Evolutionary conservation across 306 rosid species (phyloP), one percentile per base, ranked within the genome.

Genomic region (Comarum palustre): DNA sequence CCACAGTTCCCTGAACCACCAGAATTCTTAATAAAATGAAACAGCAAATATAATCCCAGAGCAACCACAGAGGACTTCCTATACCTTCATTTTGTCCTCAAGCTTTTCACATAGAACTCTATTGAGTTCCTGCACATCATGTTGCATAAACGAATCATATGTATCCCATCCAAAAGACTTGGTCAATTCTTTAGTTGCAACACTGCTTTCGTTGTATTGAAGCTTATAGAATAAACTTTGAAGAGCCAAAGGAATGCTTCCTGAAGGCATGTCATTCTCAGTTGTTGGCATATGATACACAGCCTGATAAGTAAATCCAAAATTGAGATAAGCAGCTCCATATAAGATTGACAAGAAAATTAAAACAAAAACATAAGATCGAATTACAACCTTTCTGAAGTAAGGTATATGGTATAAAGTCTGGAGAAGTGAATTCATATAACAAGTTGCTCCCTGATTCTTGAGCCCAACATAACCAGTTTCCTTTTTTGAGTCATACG

Each of bases 371-470:
- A 69, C 9, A 76, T 31, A 25, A 32, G 69, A 61, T 32, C 55
- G 70, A 14, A 59, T 55, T 59, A 71, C 14, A 59, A 90, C 98
- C 98, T 93, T 89, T 84, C 98, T 86, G 75, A 93, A 93, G 82
- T 87, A 90, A 52, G 98, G 89, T 78, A 93, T 87, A 85, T 93
- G 98, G 78, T 87, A 93, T 80, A 93, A 79, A 22, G 97, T 93
- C 80, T 93, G 98, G 72, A 93, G 98, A 38, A 90, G 89, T 77
- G 98, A 93, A 84, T 93, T 93, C 98, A 93, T 90, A 79, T 93
- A 93, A 89, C 98, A 93, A 45, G 98, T 93, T 72, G 98, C 97
- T 73, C 98, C 98, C 85, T 89, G 98, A 78, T 93, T 93, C 84
- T 93, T 93, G 46, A 93, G 86, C 72, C 98, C 98, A 32, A 93